phyloP scores from a whole-genome alignment of 306 rosid genomes.

The Cyclanthera cordifolia region DNA sequence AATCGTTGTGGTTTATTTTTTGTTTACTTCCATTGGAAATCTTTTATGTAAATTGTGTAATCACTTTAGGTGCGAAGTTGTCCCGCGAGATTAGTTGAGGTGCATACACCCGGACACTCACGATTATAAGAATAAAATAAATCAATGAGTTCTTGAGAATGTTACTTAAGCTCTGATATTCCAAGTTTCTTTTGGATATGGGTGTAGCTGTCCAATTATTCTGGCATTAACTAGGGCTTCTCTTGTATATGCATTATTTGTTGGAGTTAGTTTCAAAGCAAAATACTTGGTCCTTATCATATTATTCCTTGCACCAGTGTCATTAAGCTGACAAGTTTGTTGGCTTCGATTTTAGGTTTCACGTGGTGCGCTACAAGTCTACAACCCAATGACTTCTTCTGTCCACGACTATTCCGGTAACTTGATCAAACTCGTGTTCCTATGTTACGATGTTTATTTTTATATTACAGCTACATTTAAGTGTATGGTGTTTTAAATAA shows the following conservation, averaged over 20 bases:
- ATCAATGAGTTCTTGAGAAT: background rate
- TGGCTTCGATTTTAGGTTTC: slow-evolving; percentile 24
- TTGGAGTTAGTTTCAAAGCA: background rate
- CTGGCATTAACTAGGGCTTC: background rate
- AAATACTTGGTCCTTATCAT: background rate
- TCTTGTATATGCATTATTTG: background rate
- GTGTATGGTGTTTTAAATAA: background rate
- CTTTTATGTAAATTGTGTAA: too few relatives aligned
- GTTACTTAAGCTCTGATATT: background rate
- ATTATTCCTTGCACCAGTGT: background rate
- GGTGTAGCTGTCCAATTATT: background rate
- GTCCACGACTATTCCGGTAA: slow-evolving; percentile 37
- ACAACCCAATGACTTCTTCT: slow-evolving; percentile 42
- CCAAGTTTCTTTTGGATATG: background rate
- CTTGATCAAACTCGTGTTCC: background rate
- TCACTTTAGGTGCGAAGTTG: too few relatives aligned
- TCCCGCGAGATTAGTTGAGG: too few relatives aligned
- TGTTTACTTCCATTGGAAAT: too few relatives aligned
- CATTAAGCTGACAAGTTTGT: background rate
- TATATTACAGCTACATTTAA: slow-evolving; percentile 8
- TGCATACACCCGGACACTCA: too few relatives aligned
- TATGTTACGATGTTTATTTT: background rate
- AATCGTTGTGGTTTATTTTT: too few relatives aligned
- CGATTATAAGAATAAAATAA: background rate
- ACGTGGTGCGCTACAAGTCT: slow-evolving; percentile 12